These are phyloP conservation scores for Mollisia scopiformis DNA, from an alignment of 2,329 filamentous ascomycete genomes.

Conservation along the genomic window DNA sequence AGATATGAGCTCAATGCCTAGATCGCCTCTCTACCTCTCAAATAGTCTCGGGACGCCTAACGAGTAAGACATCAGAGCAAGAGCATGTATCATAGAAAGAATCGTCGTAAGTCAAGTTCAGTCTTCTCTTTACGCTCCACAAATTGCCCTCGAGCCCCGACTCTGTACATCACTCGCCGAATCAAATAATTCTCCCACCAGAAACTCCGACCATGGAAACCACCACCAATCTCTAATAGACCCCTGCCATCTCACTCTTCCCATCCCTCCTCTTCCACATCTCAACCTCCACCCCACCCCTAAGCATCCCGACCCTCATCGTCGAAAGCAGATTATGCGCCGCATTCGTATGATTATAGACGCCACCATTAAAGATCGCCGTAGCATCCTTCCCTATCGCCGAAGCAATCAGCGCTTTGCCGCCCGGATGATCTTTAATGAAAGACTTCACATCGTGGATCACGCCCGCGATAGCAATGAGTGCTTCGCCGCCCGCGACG, in stretches of 20 bases:
- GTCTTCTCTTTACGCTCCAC: too few relatives aligned
- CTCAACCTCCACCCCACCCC: constrained; percentile 19
- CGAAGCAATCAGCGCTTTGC: constrained; percentile 79
- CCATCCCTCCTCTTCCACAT: constrained; percentile 19
- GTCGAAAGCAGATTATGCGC: constrained; percentile 36
- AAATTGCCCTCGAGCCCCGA: too few relatives aligned
- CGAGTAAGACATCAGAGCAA: too few relatives aligned
- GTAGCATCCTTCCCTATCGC: constrained; percentile 85
- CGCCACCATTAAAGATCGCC: constrained; percentile 77
- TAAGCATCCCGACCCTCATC: constrained; percentile 32
- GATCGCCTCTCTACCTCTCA: too few relatives aligned
- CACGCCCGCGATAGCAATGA: constrained; percentile 77
- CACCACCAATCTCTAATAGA: too few relatives aligned
- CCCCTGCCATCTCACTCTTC: not conserved
- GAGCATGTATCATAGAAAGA: too few relatives aligned
- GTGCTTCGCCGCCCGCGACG: constrained; percentile 72
- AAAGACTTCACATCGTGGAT: constrained; percentile 82
- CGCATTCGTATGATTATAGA: constrained; percentile 29
- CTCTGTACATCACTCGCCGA: too few relatives aligned
- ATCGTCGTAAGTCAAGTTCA: too few relatives aligned
- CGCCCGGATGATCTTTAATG: constrained; percentile 83
- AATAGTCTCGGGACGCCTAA: too few relatives aligned
- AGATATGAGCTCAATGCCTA: too few relatives aligned
- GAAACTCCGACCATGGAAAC: too few relatives aligned
- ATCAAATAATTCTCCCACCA: too few relatives aligned